Evolutionary conservation across 345 rosid genomes (phyloP), one percentile per base, ranked within the genome.

Genomic region (Moricandia arvensis): DNA sequence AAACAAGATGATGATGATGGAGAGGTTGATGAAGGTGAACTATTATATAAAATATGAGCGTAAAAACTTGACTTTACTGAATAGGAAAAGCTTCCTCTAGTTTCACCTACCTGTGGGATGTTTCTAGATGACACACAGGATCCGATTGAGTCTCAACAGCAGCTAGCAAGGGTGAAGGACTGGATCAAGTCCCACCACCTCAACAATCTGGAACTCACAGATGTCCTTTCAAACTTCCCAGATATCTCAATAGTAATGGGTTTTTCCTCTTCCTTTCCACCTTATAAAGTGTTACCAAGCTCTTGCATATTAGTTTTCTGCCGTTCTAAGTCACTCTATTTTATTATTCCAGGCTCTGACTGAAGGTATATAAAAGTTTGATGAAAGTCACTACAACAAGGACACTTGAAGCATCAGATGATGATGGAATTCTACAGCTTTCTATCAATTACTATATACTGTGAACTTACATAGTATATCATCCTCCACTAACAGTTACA

Each of bases 121-220:
- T 67, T 66, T 54, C 69, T 75, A 88, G 97, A 87, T 78, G 80
- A 80, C 77, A 92, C 99, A 73, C 94, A 90, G 83, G 98, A 95
- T 78, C 88, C 90, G 1, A 76, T 58, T 71, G 99, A 92, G 84
- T 88, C 88, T 80, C 98, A 89, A 78, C 88, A 85, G 31, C 93
- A 95, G 79, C 71, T 89, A 72, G 81, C 72, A 61, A 88, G 90
- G 81, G 94, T 92, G 74, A 95, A 89, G 82, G 86, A 87, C 17
- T 95, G 99, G 99, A 83, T 90, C 74, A 80, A 57, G 69, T 69
- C 80, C 60, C 74, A 65, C 68, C 94, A 83, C 67, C 81, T 84
- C 17, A 80, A 86, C 57, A 81, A 82, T 55, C 34, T 95, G 68
- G 89, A 81, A 73, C 85, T 92, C 59, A 84, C 87, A 68, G 99